Evolutionary conservation across 2,329 filamentous ascomycete species (phyloP).

Genomic region (Sporothrix dimorphospora): DNA sequence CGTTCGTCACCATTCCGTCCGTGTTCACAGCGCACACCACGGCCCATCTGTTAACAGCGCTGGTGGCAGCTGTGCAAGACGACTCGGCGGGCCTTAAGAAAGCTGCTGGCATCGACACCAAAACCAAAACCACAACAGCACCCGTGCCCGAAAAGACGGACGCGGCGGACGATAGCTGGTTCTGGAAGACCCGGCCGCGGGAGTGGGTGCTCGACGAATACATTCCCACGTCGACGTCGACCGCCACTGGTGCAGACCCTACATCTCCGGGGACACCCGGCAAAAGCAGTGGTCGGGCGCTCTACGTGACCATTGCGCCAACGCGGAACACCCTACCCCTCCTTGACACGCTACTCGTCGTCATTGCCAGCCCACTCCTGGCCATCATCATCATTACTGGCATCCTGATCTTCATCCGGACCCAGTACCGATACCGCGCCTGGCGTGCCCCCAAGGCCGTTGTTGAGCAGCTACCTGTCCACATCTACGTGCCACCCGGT

Average conservation of each 20-base stretch:
- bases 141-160: conserved; percentile 19
- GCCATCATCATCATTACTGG: conserved; percentile 91
- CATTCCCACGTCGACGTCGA: conserved; percentile 22
- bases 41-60: conserved; percentile 71
- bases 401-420: conserved; percentile 83
- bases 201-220: conserved; percentile 34
- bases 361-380: conserved; percentile 92
- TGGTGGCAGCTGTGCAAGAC: conserved; percentile 27
- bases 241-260: background rate
- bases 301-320: conserved; percentile 96
- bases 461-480: conserved; percentile 89
- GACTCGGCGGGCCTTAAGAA: conserved; percentile 10
- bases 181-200: conserved; percentile 28
- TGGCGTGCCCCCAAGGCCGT: conserved; percentile 98
- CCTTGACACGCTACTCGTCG: conserved; percentile 91
- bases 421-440: conserved; percentile 82
- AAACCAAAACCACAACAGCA: background rate
- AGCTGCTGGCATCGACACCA: conserved; percentile 4
- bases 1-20: conserved; percentile 90
- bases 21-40: conserved; percentile 95
- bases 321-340: conserved; percentile 89
- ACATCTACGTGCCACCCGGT: conserved; percentile 86
- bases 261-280: background rate
- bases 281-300: conserved; percentile 44
- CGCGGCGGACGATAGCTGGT: conserved; percentile 22